These are phyloP conservation scores for Inga oerstediana DNA, from an alignment of 306 rosid species.

Conservation along the genomic window DNA sequence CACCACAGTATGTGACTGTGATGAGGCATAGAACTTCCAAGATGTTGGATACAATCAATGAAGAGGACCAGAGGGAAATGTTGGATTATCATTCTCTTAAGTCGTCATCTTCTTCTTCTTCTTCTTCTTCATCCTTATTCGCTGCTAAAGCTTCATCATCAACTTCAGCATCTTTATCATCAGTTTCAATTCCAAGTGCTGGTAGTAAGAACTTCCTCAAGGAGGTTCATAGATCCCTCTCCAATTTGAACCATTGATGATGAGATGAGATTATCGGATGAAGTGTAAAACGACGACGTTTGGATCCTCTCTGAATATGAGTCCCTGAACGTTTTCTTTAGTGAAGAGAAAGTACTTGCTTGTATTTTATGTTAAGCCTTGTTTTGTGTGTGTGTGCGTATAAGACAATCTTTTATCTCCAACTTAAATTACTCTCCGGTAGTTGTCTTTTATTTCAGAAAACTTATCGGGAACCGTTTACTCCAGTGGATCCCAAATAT, in stretches of 20 bases:
- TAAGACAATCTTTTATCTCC: not conserved
- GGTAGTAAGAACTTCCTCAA: conserved; percentile 39
- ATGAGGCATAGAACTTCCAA: conserved; percentile 78
- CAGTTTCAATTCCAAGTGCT: conserved; percentile 31
- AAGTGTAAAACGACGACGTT: not conserved
- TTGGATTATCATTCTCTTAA: not conserved
- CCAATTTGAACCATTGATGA: conserved; percentile 43
- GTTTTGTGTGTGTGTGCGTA: not conserved
- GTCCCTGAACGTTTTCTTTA: not conserved
- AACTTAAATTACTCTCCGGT: not conserved
- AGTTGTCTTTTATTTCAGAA: not conserved
- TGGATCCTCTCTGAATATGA: not conserved
- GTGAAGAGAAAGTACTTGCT: not conserved
- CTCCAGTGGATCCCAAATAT: not conserved
- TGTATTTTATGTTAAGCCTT: not conserved
- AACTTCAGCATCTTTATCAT: not conserved
- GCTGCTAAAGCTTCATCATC: conserved; percentile 26
- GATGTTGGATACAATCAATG: conserved; percentile 85
- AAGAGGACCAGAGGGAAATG: conserved; percentile 73
- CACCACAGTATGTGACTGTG: conserved; percentile 84
- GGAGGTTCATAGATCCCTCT: conserved; percentile 55
- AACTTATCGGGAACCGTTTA: not conserved
- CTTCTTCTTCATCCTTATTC: conserved; percentile 31
- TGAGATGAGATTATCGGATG: not conserved
- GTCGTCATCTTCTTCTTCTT: not conserved